These are phyloP conservation scores for Globisporangium parvum DNA, from an alignment of 352 stramenopile species.

Conservation along the genomic window DNA sequence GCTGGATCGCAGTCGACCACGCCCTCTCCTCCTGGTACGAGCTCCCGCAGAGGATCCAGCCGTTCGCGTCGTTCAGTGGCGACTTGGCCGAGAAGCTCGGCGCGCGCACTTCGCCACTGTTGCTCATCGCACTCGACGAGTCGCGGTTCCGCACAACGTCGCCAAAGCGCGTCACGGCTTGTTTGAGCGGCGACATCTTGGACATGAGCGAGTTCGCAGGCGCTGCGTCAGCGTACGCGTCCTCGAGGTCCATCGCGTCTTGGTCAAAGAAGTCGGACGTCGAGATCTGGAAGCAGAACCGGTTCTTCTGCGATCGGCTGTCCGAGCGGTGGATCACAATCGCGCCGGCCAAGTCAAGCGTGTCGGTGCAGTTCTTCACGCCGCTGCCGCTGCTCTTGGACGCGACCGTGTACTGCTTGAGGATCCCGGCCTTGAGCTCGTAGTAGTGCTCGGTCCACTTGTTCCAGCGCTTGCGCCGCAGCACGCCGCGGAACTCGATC, in stretches of 20 bases:
- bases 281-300: constrained; percentile 79
- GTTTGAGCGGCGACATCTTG: constrained; percentile 60
- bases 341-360: constrained; percentile 60
- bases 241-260: constrained; percentile 16
- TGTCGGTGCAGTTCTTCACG: constrained; percentile 46
- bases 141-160: constrained; percentile 31
- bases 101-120: constrained; percentile 15
- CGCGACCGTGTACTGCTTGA: constrained; percentile 75
- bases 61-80: constrained; percentile 20
- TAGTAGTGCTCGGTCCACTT: constrained; percentile 85
- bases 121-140: constrained; percentile 19
- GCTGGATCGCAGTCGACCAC: constrained; percentile 63
- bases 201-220: constrained; percentile 19
- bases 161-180: constrained; percentile 49
- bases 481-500: constrained; percentile 61
- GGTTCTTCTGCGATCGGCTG: constrained; percentile 57
- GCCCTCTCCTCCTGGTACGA: constrained; percentile 56
- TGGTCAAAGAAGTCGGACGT: constrained; percentile 28
- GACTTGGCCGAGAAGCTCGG: constrained; percentile 8
- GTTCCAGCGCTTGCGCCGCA: constrained; percentile 63
- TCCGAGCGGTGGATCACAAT: constrained; percentile 80
- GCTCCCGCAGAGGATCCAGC: constrained; percentile 70
- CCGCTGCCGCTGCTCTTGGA: constrained; percentile 17
- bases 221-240: constrained; percentile 11
- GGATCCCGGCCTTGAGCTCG: constrained; percentile 61